These are phyloP conservation scores for Simmondsia chinensis DNA, from an alignment of 148 eudicot species.

Conservation along the genomic window DNA sequence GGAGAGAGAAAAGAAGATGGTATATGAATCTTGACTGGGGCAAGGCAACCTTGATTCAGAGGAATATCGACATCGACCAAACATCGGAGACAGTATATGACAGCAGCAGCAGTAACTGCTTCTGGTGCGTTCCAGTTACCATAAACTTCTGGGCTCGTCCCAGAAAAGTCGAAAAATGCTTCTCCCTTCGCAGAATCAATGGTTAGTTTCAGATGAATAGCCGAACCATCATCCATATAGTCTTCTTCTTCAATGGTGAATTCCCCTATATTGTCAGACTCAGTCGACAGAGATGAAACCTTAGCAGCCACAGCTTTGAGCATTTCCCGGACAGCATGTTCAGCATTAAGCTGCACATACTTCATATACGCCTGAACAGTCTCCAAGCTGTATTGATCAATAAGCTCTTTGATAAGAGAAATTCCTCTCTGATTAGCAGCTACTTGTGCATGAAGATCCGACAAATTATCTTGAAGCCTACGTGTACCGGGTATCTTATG, in stretches of 20 bases:
- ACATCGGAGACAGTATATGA: slow-evolving; percentile 89
- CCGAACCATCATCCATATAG: slow-evolving; percentile 96
- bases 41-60: slow-evolving; percentile 89
- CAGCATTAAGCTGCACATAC: slow-evolving; percentile 81
- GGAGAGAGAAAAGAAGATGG: slow-evolving; percentile 90
- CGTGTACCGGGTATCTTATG: slow-evolving; percentile 78
- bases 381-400: slow-evolving; percentile 78
- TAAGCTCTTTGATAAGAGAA: slow-evolving; percentile 88
- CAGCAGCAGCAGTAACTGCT: slow-evolving; percentile 91
- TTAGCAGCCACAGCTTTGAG: slow-evolving; percentile 75
- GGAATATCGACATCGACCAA: slow-evolving; percentile 93
- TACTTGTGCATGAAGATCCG: slow-evolving; percentile 93
- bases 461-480: slow-evolving; percentile 85
- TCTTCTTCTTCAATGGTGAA: slow-evolving; percentile 87
- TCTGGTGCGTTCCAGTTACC: slow-evolving; percentile 99
- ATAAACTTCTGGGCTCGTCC: slow-evolving; percentile 91
- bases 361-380: slow-evolving; percentile 91
- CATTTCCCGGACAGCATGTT: slow-evolving; percentile 93
- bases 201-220: slow-evolving; percentile 66
- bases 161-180: slow-evolving; percentile 77
- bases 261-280: slow-evolving; percentile 11
- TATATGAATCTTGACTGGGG: slow-evolving; percentile 76
- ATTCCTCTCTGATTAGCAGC: slow-evolving; percentile 99
- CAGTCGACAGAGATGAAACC: slow-evolving; percentile 29
- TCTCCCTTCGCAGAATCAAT: slow-evolving; percentile 70